Base-by-base conservation (phyloP, 345 rosid genomes). In the Gossypium thurberi region DNA sequence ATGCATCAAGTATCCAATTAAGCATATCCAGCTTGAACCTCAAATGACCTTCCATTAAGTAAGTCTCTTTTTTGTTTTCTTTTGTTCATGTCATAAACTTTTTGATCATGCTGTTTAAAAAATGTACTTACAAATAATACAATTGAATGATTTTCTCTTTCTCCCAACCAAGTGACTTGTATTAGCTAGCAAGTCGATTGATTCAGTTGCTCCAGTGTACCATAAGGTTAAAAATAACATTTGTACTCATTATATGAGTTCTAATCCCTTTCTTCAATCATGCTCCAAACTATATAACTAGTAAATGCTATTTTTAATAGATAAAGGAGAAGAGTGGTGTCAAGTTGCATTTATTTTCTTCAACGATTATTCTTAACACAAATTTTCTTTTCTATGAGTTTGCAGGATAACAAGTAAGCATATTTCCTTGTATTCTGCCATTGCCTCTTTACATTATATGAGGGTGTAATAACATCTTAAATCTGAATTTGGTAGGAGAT, bases 31-130 rank as follows among this genome's bases (percentile, higher is more conserved):
- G 78, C 76, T 71, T 68, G 59, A 66, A 57, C 79, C 61, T n/a
- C 62, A 66, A 74, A 65, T 69, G 52, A 65, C 72, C 69, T 82
- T 56, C 74, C 56, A 25, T 11, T 25, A 72, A 33, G 90, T 83
- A 71, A 81, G 86, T 78, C 55, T 74, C 60, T 53, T 44, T 44
- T 21, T 73, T 72, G 43, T 73, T 73, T 57, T 28, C 33, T 50
- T 69, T 26, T 21, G 25, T 26, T 62, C 48, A 5, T 33, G 40
- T 33, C 40, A 33, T 33, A 5, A 33, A 33, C 7, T 33, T 33
- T 33, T 33, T 33, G 40, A 33, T 33, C 40, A 5, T 5, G 40
- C 40, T 33, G 40, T 5, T 33, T 33, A 33, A 33, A 33, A 33
- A 71, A 63, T 15, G 60, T 11, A 65, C 77, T 69, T 61, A 40